These are phyloP conservation scores for Neurospora sp. DNA, from an alignment of 495 filamentous ascomycete species.

Conservation along the genomic window DNA sequence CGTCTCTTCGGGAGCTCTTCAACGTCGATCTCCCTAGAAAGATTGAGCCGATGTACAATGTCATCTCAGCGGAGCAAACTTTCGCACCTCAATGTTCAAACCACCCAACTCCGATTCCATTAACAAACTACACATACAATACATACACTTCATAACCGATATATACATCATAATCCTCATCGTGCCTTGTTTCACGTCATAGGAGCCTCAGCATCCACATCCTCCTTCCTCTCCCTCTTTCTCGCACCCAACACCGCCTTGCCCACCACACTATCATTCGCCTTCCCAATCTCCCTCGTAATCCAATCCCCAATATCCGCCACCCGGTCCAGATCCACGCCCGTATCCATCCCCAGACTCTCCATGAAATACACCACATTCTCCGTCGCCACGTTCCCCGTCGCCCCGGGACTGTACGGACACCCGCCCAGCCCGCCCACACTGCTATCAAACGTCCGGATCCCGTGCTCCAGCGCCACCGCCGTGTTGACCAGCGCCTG, in stretches of 20 bases:
- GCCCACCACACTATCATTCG: slow-evolving; percentile 66
- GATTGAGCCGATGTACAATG: not conserved
- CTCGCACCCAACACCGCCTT: slow-evolving; percentile 61
- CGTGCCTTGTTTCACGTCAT: not conserved
- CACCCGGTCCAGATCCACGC: slow-evolving; percentile 75
- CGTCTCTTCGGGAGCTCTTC: not conserved
- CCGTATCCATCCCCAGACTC: slow-evolving; percentile 76
- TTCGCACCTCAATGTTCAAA: not conserved
- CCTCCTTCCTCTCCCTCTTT: slow-evolving; percentile 6
- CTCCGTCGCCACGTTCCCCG: slow-evolving; percentile 91
- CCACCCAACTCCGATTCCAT: not conserved
- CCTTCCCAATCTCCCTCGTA: slow-evolving; percentile 63
- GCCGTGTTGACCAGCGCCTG: slow-evolving; percentile 86
- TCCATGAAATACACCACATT: slow-evolving; percentile 87
- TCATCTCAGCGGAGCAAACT: not conserved
- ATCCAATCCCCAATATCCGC: slow-evolving; percentile 86
- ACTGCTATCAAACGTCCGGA: slow-evolving; percentile 80
- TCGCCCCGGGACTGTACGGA: slow-evolving; percentile 86
- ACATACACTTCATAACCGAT: not conserved
- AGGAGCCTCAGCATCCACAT: not conserved
- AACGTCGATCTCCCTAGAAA: no score
- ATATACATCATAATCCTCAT: not conserved
- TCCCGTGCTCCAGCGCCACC: slow-evolving; percentile 77
- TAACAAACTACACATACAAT: not conserved
- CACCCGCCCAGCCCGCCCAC: slow-evolving; percentile 91